Conservation (phyloP, 225 moss, liverwort and hornwort genomes). For the Ulota crispa region DNA sequence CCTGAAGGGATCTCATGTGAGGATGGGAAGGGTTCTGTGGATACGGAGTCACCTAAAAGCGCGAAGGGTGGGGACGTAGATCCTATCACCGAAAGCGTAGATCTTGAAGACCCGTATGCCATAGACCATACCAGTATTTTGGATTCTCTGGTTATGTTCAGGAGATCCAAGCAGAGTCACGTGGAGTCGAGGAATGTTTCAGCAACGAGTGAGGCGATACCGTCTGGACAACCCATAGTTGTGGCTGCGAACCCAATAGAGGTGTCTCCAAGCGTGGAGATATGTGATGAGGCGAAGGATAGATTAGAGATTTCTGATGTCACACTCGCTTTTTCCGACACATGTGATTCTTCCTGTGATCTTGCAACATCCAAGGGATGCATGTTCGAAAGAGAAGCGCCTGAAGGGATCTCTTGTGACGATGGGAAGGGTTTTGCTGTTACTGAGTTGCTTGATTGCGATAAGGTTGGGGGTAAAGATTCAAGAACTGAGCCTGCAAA, state of each 20-base stretch:
- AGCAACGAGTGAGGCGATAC: slow-evolving; percentile 9
- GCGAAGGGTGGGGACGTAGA: slow-evolving; percentile 18
- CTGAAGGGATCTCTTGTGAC: slow-evolving; percentile 25
- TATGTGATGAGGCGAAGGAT: slow-evolving; percentile 14
- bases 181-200: slow-evolving; percentile 22
- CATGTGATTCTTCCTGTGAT: slow-evolving; percentile 7
- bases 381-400: slow-evolving; percentile 17
- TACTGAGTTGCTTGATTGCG: background rate
- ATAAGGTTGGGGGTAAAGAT: slow-evolving; percentile 1
- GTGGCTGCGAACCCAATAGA: slow-evolving; percentile 21
- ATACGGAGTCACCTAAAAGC: slow-evolving; percentile 6
- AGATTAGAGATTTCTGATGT: slow-evolving; percentile 25
- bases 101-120: slow-evolving; percentile 47
- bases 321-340: slow-evolving; percentile 19
- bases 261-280: slow-evolving; percentile 28
- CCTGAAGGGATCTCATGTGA: slow-evolving; percentile 25
- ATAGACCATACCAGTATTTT: slow-evolving; percentile 45
- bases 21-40: slow-evolving; percentile 26
- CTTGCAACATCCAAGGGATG: slow-evolving; percentile 25
- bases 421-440: slow-evolving; percentile 19
- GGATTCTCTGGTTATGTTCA: slow-evolving; percentile 44
- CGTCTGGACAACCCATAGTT: slow-evolving; percentile 15
- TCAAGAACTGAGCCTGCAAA: background rate
- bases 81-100: slow-evolving; percentile 23
- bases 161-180: slow-evolving; percentile 48